These are phyloP conservation scores for Cryptococcus depauperatus DNA, from an alignment of 1,284 basidiomycete species.

Conservation along the genomic window DNA sequence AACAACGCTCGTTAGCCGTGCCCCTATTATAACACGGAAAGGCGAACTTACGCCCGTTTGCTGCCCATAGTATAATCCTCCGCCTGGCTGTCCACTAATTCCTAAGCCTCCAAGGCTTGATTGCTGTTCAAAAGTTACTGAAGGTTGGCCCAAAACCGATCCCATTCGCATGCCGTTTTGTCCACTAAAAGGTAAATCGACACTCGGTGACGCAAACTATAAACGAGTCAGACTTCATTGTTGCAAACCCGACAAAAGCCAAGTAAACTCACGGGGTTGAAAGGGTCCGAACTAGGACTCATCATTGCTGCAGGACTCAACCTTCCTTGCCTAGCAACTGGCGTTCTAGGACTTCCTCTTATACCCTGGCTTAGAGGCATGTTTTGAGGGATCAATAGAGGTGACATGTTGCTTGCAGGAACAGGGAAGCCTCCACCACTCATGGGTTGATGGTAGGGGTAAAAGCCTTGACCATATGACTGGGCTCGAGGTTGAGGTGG, in stretches of 20 bases:
- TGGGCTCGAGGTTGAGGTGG: slow-evolving; percentile 1
- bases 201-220: slow-evolving; percentile 35
- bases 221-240: neutral
- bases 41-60: slow-evolving; percentile 11
- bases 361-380: slow-evolving; percentile 38
- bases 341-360: slow-evolving; percentile 25
- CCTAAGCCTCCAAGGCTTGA: slow-evolving; percentile 42
- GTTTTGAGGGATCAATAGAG: slow-evolving; percentile 37
- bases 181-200: slow-evolving; percentile 35
- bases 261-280: slow-evolving; percentile 41
- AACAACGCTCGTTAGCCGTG: neutral
- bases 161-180: slow-evolving; percentile 23
- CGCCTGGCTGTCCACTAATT: slow-evolving; percentile 21
- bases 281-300: slow-evolving; percentile 44
- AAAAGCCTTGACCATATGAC: slow-evolving; percentile 5
- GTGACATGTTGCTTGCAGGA: slow-evolving; percentile 18
- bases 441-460: slow-evolving; percentile 6
- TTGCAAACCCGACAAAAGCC: neutral
- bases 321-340: slow-evolving; percentile 22
- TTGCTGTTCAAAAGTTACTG: slow-evolving; percentile 37
- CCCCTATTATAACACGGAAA: neutral
- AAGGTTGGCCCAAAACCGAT: slow-evolving; percentile 21
- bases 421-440: slow-evolving; percentile 1
- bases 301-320: slow-evolving; percentile 38
- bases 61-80: slow-evolving; percentile 14